These are phyloP conservation scores for Nicotiana undulata DNA, from an alignment of 257 asterid species.

Conservation along the genomic window DNA sequence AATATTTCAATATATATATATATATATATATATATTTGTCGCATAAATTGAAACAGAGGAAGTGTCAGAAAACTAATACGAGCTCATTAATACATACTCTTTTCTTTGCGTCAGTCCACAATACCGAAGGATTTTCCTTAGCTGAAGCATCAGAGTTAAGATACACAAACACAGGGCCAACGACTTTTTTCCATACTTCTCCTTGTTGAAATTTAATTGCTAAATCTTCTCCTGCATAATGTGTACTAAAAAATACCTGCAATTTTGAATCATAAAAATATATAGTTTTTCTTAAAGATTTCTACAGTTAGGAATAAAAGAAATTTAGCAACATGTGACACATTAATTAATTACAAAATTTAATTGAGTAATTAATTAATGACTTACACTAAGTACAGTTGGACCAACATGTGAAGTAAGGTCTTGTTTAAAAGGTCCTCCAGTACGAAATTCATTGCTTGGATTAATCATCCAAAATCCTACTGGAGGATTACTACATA, in stretches of 20 bases:
- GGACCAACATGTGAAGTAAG: slow-evolving; percentile 69
- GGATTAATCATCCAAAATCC: slow-evolving; percentile 74
- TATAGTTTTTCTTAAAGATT: no score
- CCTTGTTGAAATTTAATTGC: slow-evolving; percentile 27
- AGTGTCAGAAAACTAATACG: no score
- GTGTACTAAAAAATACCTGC: slow-evolving; percentile 60
- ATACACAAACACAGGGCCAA: slow-evolving; percentile 53
- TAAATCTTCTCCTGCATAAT: slow-evolving; percentile 53
- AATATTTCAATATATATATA: no score
- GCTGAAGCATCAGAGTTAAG: slow-evolving; percentile 32
- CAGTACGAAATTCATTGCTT: slow-evolving; percentile 46
- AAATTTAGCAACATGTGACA: not conserved
- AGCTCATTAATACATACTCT: slow-evolving; percentile 22
- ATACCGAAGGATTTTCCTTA: slow-evolving; percentile 27
- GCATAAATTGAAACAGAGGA: no score
- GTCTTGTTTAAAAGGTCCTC: slow-evolving; percentile 59
- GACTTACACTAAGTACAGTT: slow-evolving; percentile 36
- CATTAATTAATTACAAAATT: not conserved
- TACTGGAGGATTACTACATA: slow-evolving; percentile 20
- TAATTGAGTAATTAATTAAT: not conserved
- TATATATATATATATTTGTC: no score
- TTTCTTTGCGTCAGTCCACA: slow-evolving; percentile 53
- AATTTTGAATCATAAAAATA: not conserved
- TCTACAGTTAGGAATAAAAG: no score
- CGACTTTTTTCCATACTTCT: slow-evolving; percentile 60